phyloP scores from a whole-genome alignment of 2,329 filamentous ascomycete species.

The Coniosporium tulheliwenetii region DNA sequence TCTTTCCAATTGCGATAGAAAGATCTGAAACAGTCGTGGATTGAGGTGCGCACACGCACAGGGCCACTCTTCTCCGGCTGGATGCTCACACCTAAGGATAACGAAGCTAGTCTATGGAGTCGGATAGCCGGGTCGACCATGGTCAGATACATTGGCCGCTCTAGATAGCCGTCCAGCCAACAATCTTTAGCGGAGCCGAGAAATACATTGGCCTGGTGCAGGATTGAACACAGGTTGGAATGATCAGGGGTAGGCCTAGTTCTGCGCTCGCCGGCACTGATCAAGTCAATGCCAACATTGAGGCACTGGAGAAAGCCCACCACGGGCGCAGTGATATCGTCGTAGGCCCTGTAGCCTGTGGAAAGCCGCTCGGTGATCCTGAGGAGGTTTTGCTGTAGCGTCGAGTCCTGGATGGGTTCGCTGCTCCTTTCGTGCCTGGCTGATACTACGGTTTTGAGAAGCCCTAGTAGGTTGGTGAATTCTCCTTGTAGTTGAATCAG shows the following conservation, averaged over 20 bases:
- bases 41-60: constrained; percentile 27
- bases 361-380: constrained; percentile 54
- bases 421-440: too few relatives aligned
- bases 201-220: too few relatives aligned
- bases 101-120: constrained; percentile 20
- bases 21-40: constrained; percentile 52
- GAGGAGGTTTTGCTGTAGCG: constrained; percentile 13
- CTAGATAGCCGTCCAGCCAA: too few relatives aligned
- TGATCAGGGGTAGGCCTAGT: too few relatives aligned
- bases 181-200: too few relatives aligned
- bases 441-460: constrained; percentile 5
- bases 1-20: constrained; percentile 72
- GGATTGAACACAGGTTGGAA: too few relatives aligned
- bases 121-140: constrained; percentile 15
- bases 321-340: constrained; percentile 67
- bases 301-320: constrained; percentile 68
- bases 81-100: background rate
- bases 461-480: constrained; percentile 53
- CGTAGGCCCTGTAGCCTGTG: constrained; percentile 56
- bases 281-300: constrained; percentile 41
- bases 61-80: background rate
- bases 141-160: too few relatives aligned
- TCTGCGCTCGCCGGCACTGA: background rate
- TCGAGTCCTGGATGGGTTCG: constrained; percentile 2
- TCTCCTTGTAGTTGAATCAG: constrained; percentile 64